Evolutionary conservation across 2,329 filamentous ascomycete genomes (phyloP), one percentile per base, ranked within the genome.

Genomic region (Rhytidhysteron rufulum): DNA sequence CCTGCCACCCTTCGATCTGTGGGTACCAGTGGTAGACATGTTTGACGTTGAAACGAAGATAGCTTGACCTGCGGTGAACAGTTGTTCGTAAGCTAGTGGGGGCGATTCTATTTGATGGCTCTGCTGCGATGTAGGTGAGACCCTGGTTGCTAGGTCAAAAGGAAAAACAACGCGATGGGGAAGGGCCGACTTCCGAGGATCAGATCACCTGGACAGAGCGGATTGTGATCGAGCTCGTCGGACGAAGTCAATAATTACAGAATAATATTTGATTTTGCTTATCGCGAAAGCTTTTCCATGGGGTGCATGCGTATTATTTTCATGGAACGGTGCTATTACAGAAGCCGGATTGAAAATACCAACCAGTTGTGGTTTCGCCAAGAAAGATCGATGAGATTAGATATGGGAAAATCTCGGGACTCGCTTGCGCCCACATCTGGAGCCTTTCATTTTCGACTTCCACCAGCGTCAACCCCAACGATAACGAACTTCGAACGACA

Each of bases 1-100:
- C 53, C 69, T 56, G 67, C 84, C 85, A 54, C 85, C 84, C 47
- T 83, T 87, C 54, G 82, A 82, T 72, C 85, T 78, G 67, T 83
- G 74, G 43, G 83, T 86, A 53, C 79, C 78, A 41, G 75, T 71
- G 55, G 73, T 67, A 53, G 79, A 82, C 79, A 82, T 82, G 54
- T 46, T n/a, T 69, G 60, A 44, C 31, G 36, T 32, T 49, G 21
- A 40, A 39, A 43, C 41, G 37, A 45, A 42, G 49, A 47, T 34
- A 43, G 44, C 49, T 47, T 52, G 44, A 37, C 22, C 34, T 45
- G 42, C 39, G 47, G 44, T 42, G 41, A 43, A 44, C 40, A 39
- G 47, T 49, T 51, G 51, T 53, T 56, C 42, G 50, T 39, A 45
- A 48, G 39, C 45, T 43, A 27, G 45, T 47, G 50, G 40, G 41